A percentile compares a stretch with the other conserved stretches of the same genome.
phyloP scores from a whole-genome alignment of 768 basidiomycete species.

The Myochromella boudieri region DNA sequence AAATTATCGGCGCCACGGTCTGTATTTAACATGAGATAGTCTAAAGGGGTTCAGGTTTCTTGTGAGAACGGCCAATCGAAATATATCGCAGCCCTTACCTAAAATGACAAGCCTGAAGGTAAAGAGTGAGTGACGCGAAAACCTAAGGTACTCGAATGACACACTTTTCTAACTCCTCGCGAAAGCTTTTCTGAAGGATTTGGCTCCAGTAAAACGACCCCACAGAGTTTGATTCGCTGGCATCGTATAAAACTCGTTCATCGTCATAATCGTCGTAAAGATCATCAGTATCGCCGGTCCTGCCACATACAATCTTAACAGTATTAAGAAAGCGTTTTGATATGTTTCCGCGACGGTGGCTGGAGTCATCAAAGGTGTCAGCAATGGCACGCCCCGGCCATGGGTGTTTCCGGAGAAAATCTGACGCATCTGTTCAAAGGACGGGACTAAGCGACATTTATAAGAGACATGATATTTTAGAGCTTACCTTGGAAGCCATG shows the following conservation, averaged over 20 bases:
- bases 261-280: slow-evolving; percentile 75
- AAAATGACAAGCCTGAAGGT: slow-evolving; percentile 73
- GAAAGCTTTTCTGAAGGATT: slow-evolving; percentile 75
- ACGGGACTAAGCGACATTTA: background rate
- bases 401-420: slow-evolving; percentile 82
- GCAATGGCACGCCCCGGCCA: slow-evolving; percentile 85
- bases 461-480: background rate
- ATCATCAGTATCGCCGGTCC: slow-evolving; percentile 73
- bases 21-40: slow-evolving; percentile 92
- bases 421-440: slow-evolving; percentile 66
- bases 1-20: slow-evolving; percentile 88
- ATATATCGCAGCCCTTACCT: slow-evolving; percentile 41
- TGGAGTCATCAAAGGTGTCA: slow-evolving; percentile 85
- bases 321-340: slow-evolving; percentile 69
- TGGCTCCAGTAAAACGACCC: slow-evolving; percentile 83
- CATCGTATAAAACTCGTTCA: slow-evolving; percentile 67
- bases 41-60: slow-evolving; percentile 33
- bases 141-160: slow-evolving; percentile 20
- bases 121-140: slow-evolving; percentile 11
- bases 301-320: slow-evolving; percentile 81
- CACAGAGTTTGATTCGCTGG: slow-evolving; percentile 51
- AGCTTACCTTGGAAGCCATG: slow-evolving; percentile 72
- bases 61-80: background rate
- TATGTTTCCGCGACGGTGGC: slow-evolving; percentile 68
- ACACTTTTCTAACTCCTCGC: slow-evolving; percentile 87